Percentiles rank a stretch among this genome's conserved stretches.
Evolutionary conservation across 495 filamentous ascomycete genomes (phyloP).

Genomic region (Penicillium cataractarum): DNA sequence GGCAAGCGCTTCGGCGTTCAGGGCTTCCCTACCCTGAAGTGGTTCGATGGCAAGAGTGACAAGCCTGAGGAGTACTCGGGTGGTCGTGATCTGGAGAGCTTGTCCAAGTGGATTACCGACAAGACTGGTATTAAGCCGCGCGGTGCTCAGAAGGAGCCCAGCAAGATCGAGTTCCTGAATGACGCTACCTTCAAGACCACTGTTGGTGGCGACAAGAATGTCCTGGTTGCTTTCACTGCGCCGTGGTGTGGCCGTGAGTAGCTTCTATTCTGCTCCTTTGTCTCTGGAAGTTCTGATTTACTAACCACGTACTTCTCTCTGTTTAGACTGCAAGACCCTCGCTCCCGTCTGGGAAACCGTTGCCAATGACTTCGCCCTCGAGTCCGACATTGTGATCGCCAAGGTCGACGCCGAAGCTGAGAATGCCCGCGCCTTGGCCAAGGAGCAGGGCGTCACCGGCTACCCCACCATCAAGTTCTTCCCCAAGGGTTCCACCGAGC

Average conservation of each 20-base stretch:
- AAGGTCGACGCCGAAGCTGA: conserved; percentile 94
- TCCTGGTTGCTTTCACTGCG: conserved; percentile 94
- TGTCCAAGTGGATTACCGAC: conserved; percentile 78
- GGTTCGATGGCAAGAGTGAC: conserved; percentile 96
- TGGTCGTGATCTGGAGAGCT: conserved; percentile 84
- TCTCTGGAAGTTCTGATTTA: conserved; percentile 6
- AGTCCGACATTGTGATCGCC: conserved; percentile 78
- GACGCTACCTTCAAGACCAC: conserved; percentile 75
- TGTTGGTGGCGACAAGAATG: conserved; percentile 85
- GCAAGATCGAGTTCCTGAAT: conserved; percentile 76
- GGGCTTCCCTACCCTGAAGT: conserved; percentile 97
- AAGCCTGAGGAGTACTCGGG: conserved; percentile 84
- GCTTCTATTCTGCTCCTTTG: conserved; percentile 11
- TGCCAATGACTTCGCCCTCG: conserved; percentile 78
- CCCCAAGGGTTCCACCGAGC: conserved; percentile 78
- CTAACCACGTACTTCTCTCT: conserved; percentile 25
- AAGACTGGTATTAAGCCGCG: conserved; percentile 85
- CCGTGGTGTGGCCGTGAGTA: conserved; percentile 96
- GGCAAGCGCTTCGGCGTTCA: conserved; percentile 85
- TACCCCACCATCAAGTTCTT: conserved; percentile 99
- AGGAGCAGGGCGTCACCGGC: conserved; percentile 75
- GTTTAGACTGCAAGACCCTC: conserved; percentile 90
- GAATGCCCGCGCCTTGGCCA: conserved; percentile 75
- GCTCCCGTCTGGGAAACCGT: conserved; percentile 90
- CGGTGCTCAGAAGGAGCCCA: conserved; percentile 69